Evolutionary conservation across 2,329 filamentous ascomycete genomes (phyloP).

Genomic region (Sporothrix protearum): DNA sequence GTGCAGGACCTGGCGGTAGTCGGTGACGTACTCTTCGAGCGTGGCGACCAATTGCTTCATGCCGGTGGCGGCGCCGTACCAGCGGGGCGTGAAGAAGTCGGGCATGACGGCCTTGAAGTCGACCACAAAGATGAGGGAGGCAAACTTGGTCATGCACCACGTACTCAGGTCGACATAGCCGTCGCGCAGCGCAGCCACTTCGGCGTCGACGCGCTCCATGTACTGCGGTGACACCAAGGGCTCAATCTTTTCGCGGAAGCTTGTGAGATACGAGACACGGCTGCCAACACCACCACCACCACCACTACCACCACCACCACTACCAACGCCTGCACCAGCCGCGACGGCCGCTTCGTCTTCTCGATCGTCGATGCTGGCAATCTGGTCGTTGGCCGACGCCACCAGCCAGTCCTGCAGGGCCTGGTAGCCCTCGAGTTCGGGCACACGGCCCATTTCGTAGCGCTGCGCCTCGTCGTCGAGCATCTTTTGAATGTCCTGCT

Average conservation of each 20-base stretch:
- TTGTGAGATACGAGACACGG: conserved; percentile 75
- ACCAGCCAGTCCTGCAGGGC: conserved; percentile 93
- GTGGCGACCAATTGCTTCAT: conserved; percentile 94
- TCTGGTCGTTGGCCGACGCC: conserved; percentile 96
- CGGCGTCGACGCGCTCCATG: conserved; percentile 67
- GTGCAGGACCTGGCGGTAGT: conserved; percentile 82
- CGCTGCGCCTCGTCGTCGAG: conserved; percentile 78
- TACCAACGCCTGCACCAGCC: no score
- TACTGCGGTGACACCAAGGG: conserved; percentile 77
- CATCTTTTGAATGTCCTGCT: conserved; percentile 81
- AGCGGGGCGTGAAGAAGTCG: conserved; percentile 85
- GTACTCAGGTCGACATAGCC: conserved; percentile 94
- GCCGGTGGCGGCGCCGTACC: conserved; percentile 74
- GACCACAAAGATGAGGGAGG: conserved; percentile 79
- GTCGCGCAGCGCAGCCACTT: conserved; percentile 74
- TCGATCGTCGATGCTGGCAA: conserved; percentile 93
- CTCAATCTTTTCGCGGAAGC: conserved; percentile 80
- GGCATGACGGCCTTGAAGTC: conserved; percentile 82
- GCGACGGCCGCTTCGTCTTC: conserved; percentile 58
- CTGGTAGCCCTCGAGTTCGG: conserved; percentile 66
- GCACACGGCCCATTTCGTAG: conserved; percentile 58
- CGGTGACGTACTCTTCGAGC: conserved; percentile 88
- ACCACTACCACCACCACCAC: no score
- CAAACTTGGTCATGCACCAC: conserved; percentile 85
- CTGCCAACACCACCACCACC: background rate